These are phyloP conservation scores for Linanthus parryae DNA, from an alignment of 148 eudicot species.

Conservation along the genomic window DNA sequence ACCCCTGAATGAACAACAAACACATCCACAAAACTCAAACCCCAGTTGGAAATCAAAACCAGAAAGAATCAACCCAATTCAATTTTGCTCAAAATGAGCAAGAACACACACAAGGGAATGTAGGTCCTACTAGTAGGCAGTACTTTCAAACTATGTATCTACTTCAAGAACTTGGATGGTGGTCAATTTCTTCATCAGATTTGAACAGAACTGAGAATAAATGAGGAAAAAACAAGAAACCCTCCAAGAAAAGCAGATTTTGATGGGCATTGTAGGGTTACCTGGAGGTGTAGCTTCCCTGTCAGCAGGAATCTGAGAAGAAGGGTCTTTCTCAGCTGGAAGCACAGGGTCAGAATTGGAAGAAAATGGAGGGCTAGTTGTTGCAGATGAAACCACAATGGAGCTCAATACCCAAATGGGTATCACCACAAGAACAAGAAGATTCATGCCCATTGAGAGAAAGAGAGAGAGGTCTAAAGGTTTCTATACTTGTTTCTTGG, in stretches of 20 bases:
- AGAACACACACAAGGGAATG: background rate
- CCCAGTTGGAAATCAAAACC: background rate
- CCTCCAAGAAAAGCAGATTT: background rate
- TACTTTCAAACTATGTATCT: no score
- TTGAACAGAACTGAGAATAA: background rate
- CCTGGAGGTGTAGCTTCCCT: slow-evolving; percentile 41
- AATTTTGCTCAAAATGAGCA: background rate
- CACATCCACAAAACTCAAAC: background rate
- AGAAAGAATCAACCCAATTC: background rate
- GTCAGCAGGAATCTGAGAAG: slow-evolving; percentile 21
- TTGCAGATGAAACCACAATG: slow-evolving; percentile 13
- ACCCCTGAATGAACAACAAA: slow-evolving; percentile 16
- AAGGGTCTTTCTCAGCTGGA: slow-evolving; percentile 42
- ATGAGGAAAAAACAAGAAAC: background rate
- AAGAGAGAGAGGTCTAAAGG: background rate
- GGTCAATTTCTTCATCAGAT: background rate
- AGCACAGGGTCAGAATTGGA: slow-evolving; percentile 34
- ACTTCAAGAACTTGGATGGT: background rate
- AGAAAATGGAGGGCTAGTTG: slow-evolving; percentile 21
- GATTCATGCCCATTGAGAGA: slow-evolving; percentile 14
- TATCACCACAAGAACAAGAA: slow-evolving; percentile 12
- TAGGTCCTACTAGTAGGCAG: no score
- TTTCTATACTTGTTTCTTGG: background rate
- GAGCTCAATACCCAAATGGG: slow-evolving; percentile 26
- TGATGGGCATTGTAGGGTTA: slow-evolving; percentile 11